A percentile compares a stretch with the other conserved stretches of the same genome.
Evolutionary conservation across 495 filamentous ascomycete genomes (phyloP).

Genomic region (Aspergillus haitiensis): DNA sequence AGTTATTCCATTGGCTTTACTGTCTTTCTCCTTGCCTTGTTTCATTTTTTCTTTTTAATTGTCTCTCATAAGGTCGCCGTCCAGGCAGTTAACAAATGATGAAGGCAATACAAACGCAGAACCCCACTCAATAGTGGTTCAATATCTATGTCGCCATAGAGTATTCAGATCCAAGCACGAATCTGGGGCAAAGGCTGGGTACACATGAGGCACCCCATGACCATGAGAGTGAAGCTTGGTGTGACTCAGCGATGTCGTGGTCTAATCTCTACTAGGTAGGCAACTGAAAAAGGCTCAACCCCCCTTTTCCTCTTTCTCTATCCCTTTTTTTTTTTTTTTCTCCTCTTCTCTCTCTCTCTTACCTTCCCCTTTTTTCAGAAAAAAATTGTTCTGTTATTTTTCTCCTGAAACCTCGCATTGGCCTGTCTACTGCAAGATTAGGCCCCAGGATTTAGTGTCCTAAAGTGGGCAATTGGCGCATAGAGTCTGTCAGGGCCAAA

Average conservation of each 20-base stretch:
- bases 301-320: too few relatives aligned
- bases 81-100: background rate
- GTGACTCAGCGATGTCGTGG: constrained; percentile 6
- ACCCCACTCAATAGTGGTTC: too few relatives aligned
- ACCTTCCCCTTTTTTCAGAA: background rate
- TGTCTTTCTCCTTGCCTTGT: background rate
- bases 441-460: background rate
- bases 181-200: background rate
- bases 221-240: constrained; percentile 3
- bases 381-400: background rate
- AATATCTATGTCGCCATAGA: background rate
- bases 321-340: background rate
- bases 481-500: constrained; percentile 15
- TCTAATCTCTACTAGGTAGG: background rate
- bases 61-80: background rate
- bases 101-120: background rate
- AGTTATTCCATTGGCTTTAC: background rate
- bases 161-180: background rate
- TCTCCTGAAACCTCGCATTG: constrained; percentile 4
- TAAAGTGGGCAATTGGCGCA: background rate
- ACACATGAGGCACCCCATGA: constrained; percentile 4
- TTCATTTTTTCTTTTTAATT: background rate
- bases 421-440: constrained; percentile 2
- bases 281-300: too few relatives aligned
- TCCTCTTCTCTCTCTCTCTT: too few relatives aligned